A percentile compares a stretch with the other conserved stretches of the same genome.
Conservation (phyloP, 495 filamentous ascomycete species). For the Clavariopsis aquatica region DNA sequence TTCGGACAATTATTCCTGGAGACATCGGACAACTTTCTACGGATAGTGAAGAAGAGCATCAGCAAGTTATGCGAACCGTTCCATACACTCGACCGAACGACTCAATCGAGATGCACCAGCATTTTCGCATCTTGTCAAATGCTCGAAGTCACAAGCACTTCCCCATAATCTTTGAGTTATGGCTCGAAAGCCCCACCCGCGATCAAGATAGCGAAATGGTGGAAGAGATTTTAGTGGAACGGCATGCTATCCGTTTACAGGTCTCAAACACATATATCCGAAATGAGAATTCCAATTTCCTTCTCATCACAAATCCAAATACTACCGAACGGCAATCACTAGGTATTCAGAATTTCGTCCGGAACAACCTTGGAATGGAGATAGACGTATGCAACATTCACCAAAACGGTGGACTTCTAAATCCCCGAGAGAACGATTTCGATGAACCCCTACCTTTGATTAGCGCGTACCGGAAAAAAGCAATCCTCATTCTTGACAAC, state of each 20-base stretch:
- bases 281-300: too few species aligned
- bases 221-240: conserved; percentile 12
- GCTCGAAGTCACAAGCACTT: conserved; percentile 11
- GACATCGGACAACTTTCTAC: conserved; percentile 3
- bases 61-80: background rate
- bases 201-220: background rate
- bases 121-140: conserved; percentile 5
- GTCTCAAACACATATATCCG: too few species aligned
- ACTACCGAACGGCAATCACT: too few species aligned
- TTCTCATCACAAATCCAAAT: too few species aligned
- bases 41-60: conserved; percentile 2
- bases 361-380: background rate
- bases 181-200: background rate
- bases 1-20: background rate
- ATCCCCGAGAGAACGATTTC: too few species aligned
- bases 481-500: conserved; percentile 1
- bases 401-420: too few species aligned
- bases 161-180: conserved; percentile 5
- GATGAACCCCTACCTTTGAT: too few species aligned
- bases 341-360: conserved; percentile 2
- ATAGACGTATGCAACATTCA: conserved; percentile 2
- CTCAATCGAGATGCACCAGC: background rate
- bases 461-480: background rate
- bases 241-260: background rate
- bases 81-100: background rate